Conservation (phyloP, 805 yeast genomes). For the Torulaspora maleeae region DNA sequence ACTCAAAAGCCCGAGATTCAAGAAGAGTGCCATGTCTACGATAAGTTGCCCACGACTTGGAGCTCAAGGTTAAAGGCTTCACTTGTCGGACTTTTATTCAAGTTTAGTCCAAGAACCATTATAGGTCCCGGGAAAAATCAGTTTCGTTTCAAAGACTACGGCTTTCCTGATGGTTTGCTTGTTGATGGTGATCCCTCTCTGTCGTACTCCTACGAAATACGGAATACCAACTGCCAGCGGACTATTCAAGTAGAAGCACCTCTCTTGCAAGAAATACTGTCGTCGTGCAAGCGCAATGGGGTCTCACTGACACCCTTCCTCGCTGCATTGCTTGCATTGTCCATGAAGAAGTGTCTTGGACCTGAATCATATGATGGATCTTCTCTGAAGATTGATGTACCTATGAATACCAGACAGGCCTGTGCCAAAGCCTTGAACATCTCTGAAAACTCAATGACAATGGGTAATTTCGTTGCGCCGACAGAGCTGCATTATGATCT, state of each 20-base stretch:
- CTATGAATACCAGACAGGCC: slow-evolving; percentile 26
- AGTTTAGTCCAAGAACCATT: slow-evolving; percentile 15
- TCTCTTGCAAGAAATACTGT: slow-evolving; percentile 13
- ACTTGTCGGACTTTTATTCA: slow-evolving; percentile 10
- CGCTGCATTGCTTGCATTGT: slow-evolving; percentile 14
- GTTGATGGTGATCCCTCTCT: background rate
- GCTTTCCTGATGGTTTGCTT: slow-evolving; percentile 16
- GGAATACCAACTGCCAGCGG: slow-evolving; percentile 23
- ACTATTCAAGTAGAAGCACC: slow-evolving; percentile 12
- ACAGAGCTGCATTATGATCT: slow-evolving; percentile 11
- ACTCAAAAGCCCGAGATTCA: background rate
- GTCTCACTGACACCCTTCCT: slow-evolving; percentile 27
- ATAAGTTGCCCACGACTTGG: slow-evolving; percentile 23
- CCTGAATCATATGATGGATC: slow-evolving; percentile 10
- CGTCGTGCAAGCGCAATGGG: slow-evolving; percentile 19
- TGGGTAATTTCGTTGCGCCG: slow-evolving; percentile 28
- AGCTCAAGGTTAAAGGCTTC: slow-evolving; percentile 14
- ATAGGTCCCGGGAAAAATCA: slow-evolving; percentile 7
- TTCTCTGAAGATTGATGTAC: slow-evolving; percentile 16
- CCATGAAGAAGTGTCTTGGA: slow-evolving; percentile 1
- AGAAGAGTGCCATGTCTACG: slow-evolving; percentile 19
- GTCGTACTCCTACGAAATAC: slow-evolving; percentile 9
- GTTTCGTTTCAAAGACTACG: slow-evolving; percentile 21
- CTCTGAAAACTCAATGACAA: slow-evolving; percentile 7
- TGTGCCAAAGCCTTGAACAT: slow-evolving; percentile 11